phyloP scores from a whole-genome alignment of 1,284 basidiomycete genomes.

The Fistulina hepatica region DNA sequence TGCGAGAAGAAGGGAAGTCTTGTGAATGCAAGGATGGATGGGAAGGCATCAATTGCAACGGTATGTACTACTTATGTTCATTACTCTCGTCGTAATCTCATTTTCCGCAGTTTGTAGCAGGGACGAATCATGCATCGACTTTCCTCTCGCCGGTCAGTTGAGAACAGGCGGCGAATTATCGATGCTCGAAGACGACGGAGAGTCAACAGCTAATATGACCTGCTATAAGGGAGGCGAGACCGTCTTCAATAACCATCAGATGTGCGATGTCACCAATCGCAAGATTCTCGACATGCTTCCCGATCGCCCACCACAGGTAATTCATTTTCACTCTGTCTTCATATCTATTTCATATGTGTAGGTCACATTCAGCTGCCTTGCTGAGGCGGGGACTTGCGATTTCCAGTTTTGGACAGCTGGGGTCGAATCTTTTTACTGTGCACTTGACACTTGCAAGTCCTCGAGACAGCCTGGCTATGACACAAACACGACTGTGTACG shows the following conservation, averaged over 20 bases:
- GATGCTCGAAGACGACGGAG: constrained; percentile 32
- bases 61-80: no score
- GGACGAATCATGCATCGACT: constrained; percentile 67
- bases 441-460: constrained; percentile 58
- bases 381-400: constrained; percentile 50
- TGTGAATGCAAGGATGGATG: constrained; percentile 93
- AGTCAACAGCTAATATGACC: constrained; percentile 59
- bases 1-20: constrained; percentile 62
- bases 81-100: no score
- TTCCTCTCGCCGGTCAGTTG: constrained; percentile 48
- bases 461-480: constrained; percentile 45
- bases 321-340: no score
- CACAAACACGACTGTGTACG: constrained; percentile 64
- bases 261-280: constrained; percentile 90
- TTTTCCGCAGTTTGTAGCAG: constrained; percentile 65
- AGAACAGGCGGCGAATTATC: no score
- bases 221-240: constrained; percentile 91
- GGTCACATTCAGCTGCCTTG: constrained; percentile 90
- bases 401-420: constrained; percentile 98
- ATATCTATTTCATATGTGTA: no score
- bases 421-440: constrained; percentile 94
- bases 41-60: constrained; percentile 95
- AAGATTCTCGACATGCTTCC: constrained; percentile 58
- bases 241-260: constrained; percentile 88
- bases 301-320: constrained; percentile 78